Evolutionary conservation across 345 rosid genomes (phyloP).

Genomic region (Diplotaxis tenuifolia): DNA sequence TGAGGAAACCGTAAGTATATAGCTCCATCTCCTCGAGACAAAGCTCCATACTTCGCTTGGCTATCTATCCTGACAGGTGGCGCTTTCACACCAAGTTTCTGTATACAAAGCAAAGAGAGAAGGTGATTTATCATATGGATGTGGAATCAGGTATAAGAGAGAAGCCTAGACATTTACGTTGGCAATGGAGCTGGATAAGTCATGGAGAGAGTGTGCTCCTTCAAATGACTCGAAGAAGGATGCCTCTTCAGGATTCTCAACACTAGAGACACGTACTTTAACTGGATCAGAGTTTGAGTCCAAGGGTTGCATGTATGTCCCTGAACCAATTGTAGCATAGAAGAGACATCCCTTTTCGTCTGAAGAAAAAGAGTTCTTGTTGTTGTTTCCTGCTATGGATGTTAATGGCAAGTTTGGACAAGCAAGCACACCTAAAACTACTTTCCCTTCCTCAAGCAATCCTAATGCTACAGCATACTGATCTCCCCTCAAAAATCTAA

Average conservation of each 20-base stretch:
- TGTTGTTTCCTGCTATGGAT: constrained; percentile 42
- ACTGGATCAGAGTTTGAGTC: constrained; percentile 49
- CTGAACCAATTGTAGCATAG: constrained; percentile 68
- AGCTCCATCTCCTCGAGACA: constrained; percentile 94
- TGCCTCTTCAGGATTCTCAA: constrained; percentile 81
- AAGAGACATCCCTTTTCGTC: constrained; percentile 73
- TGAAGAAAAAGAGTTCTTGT: constrained; percentile 28
- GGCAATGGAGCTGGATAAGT: constrained; percentile 70
- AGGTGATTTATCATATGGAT: not conserved
- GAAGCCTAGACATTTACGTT: constrained; percentile 42
- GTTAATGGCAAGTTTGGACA: constrained; percentile 90
- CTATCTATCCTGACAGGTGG: constrained; percentile 92
- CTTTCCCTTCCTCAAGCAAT: constrained; percentile 85
- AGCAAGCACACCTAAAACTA: constrained; percentile 87
- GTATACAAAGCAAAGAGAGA: constrained; percentile 6
- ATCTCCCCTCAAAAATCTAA: constrained; percentile 84
- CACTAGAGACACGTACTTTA: constrained; percentile 70
- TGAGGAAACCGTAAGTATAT: constrained; percentile 80
- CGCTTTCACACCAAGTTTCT: constrained; percentile 96
- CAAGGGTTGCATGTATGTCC: constrained; percentile 80
- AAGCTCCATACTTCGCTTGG: constrained; percentile 91
- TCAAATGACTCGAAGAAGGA: constrained; percentile 91
- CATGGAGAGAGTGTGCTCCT: constrained; percentile 79
- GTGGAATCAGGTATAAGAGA: constrained; percentile 5
- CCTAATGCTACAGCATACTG: constrained; percentile 93